Base-by-base conservation (phyloP, 345 rosid species). In the Arabis alpina region DNA sequence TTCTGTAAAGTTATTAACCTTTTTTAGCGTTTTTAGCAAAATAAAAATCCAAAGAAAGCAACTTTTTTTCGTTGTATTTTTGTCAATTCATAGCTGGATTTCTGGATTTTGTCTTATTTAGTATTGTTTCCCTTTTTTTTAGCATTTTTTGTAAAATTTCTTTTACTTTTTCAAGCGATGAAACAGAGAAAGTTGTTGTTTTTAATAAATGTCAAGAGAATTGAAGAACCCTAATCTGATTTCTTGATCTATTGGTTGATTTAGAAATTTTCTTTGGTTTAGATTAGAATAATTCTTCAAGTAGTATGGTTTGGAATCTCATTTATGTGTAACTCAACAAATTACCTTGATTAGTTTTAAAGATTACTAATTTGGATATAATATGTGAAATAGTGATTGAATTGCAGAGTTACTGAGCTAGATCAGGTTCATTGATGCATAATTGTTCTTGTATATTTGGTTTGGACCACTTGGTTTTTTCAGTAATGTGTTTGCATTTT, bases 11-110 rank as follows among this genome's bases (percentile, higher is more conserved):
- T 39, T 75, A 15, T 74, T 51, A 52, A 10, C 78, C 45, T 68
- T 75, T 74, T 75, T 68, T 52, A 54, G 58, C 59, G 70, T 53
- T 60, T 67, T 52, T 43, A 52, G 78, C 51, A 43, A 60, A 45
- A 34, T 34, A 52, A 44, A 43, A 54, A 10, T 43, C 44, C 4
- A 10, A 14, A 10, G 25, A 25, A 59, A 54, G 54, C 10, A 36
- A 44, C 64, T 54, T 74, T 19, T 19, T 19, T 74, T 53, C 15
- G 13, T 15, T 8, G 8, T 34, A 13, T 4, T 5, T 34, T 14
- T 24, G n/a, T 27, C 52, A 16, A 50, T 41, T 58, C 24, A 6
- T 64, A 3, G 3, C 39, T 56, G 19, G n/a, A 73, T 49, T 66
- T 13, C 0, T 23, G 40, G n/a, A 45, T 1, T 23, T 67, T 52